A percentile compares a stretch with the other conserved stretches of the same genome.
Conservation (phyloP, 2,329 filamentous ascomycete genomes). For the Cladosporium sp. region DNA sequence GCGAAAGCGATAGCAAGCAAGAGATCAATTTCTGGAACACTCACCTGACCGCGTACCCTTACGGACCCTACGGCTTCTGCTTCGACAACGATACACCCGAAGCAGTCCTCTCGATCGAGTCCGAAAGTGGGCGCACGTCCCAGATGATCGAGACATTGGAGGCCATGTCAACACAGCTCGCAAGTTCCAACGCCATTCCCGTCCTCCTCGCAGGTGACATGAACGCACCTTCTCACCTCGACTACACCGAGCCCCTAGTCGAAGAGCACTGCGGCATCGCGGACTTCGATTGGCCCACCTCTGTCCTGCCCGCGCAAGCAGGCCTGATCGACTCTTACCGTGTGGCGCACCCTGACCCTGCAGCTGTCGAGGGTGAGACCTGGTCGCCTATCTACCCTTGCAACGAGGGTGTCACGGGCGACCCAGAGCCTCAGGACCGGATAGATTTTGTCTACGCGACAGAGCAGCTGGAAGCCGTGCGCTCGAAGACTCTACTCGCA, state of each 20-base stretch:
- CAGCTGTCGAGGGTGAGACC: background rate
- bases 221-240: slow-evolving; percentile 8
- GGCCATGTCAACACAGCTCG: slow-evolving; percentile 2
- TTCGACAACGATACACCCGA: background rate
- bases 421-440: slow-evolving; percentile 5
- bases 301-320: background rate
- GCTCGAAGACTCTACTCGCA: background rate
- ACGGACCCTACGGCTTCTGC: slow-evolving; percentile 6
- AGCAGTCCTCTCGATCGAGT: background rate
- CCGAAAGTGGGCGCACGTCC: background rate
- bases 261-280: slow-evolving; percentile 5
- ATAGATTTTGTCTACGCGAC: slow-evolving; percentile 9
- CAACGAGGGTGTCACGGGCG: background rate
- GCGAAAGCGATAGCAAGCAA: background rate
- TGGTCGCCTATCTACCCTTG: slow-evolving; percentile 5
- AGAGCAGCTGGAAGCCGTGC: background rate
- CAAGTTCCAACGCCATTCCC: background rate
- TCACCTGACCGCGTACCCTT: slow-evolving; percentile 5
- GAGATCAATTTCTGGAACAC: slow-evolving; percentile 9
- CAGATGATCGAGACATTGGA: background rate
- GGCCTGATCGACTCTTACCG: slow-evolving; percentile 4
- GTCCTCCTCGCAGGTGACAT: slow-evolving; percentile 2
- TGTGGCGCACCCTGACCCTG: slow-evolving; percentile 6
- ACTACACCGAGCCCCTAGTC: background rate
- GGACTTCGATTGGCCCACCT: slow-evolving; percentile 6